Conservation (phyloP, 495 filamentous ascomycete genomes). For the Podospora tetraspora region DNA sequence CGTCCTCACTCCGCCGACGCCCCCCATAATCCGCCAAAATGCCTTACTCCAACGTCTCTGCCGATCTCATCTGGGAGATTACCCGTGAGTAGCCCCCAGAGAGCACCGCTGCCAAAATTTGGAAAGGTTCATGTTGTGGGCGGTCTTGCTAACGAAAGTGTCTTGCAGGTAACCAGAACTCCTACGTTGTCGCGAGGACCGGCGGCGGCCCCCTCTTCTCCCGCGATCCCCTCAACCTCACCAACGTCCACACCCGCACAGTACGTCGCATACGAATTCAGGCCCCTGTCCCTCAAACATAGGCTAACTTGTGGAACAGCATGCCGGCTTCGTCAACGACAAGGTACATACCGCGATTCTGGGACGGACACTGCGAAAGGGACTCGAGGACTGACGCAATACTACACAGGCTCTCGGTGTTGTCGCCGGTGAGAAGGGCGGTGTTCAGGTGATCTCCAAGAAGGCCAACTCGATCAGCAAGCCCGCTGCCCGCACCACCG, state of each 20-base stretch:
- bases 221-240: conserved; percentile 83
- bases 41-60: conserved; percentile 59
- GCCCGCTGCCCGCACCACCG: conserved; percentile 59
- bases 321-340: conserved; percentile 84
- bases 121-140: neutral
- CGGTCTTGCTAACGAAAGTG: conserved; percentile 1
- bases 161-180: conserved; percentile 64
- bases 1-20: conserved; percentile 17
- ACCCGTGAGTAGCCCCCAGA: conserved; percentile 58
- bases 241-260: conserved; percentile 88
- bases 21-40: conserved; percentile 40
- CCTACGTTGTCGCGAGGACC: conserved; percentile 86
- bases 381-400: conserved; percentile 19
- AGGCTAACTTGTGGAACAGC: conserved; percentile 48
- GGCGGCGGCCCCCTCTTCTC: conserved; percentile 81
- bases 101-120: neutral
- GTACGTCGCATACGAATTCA: conserved; percentile 40
- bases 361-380: neutral
- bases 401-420: conserved; percentile 71
- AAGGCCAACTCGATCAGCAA: conserved; percentile 64
- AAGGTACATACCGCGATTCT: conserved; percentile 54
- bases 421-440: conserved; percentile 58
- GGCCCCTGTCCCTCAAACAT: neutral
- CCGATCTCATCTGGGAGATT: conserved; percentile 87
- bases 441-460: conserved; percentile 75